phyloP scores from a whole-genome alignment of 805 yeast genomes.

The Cyberlindnera maritima region DNA sequence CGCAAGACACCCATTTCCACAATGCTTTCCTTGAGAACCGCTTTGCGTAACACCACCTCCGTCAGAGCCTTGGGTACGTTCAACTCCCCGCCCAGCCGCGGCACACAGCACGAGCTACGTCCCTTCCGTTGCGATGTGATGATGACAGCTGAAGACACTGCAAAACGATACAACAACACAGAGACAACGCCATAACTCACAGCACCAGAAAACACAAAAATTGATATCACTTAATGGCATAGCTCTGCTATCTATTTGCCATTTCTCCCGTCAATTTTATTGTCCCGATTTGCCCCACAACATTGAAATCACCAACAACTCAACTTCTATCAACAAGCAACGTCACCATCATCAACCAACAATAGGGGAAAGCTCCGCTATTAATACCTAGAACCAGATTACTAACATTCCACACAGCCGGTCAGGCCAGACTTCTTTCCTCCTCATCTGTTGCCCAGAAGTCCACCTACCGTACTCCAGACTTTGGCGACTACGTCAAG shows the following conservation, averaged over 20 bases:
- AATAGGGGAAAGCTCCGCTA: background rate
- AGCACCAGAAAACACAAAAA: too few relatives aligned
- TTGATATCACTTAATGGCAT: too few relatives aligned
- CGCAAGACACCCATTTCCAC: conserved; percentile 9
- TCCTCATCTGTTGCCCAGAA: conserved; percentile 49
- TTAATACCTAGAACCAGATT: background rate
- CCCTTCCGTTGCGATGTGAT: background rate
- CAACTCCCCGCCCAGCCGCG: background rate
- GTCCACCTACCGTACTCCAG: conserved; percentile 88
- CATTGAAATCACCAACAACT: too few relatives aligned
- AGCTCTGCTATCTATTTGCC: too few relatives aligned
- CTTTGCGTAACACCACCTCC: conserved; percentile 27
- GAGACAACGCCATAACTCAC: too few relatives aligned
- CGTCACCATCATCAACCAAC: background rate
- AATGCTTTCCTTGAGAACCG: conserved; percentile 31
- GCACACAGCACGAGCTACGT: background rate
- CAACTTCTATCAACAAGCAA: too few relatives aligned
- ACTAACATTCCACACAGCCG: conserved; percentile 20
- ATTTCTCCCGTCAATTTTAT: too few relatives aligned
- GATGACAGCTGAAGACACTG: background rate
- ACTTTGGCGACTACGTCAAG: conserved; percentile 78
- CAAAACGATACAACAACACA: too few relatives aligned
- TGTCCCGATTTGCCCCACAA: too few relatives aligned
- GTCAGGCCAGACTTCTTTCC: conserved; percentile 30
- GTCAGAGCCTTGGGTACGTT: conserved; percentile 29